These are phyloP conservation scores for Penicillium malachiteum DNA, from an alignment of 495 filamentous ascomycete genomes.

Conservation along the genomic window DNA sequence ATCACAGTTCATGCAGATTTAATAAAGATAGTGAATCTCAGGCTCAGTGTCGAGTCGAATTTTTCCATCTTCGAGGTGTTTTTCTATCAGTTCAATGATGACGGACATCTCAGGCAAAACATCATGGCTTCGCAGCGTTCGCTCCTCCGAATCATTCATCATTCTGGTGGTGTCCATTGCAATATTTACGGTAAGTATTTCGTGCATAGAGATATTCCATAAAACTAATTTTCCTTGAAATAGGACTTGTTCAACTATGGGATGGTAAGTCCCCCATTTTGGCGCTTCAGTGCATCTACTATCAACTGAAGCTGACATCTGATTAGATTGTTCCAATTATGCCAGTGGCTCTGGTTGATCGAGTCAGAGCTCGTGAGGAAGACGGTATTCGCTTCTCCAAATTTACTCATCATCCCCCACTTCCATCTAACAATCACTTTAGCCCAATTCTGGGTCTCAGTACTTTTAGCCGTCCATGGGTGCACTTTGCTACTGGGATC, in stretches of 20 bases:
- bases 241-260: constrained; percentile 74
- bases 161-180: constrained; percentile 53
- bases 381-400: constrained; percentile 33
- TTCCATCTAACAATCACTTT: constrained; percentile 11
- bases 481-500: constrained; percentile 61
- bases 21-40: too few relatives aligned
- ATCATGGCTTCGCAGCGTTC: too few relatives aligned
- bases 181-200: constrained; percentile 46
- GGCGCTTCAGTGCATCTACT: background rate
- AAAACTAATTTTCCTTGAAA: too few relatives aligned
- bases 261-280: constrained; percentile 44
- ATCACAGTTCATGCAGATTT: too few relatives aligned
- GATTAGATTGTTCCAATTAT: constrained; percentile 70
- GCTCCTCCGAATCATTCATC: constrained; percentile 42
- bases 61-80: too few relatives aligned
- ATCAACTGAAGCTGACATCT: background rate
- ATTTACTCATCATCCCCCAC: too few relatives aligned
- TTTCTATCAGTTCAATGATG: too few relatives aligned
- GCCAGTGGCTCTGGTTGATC: constrained; percentile 64
- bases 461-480: constrained; percentile 74
- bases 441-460: constrained; percentile 73
- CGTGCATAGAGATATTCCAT: background rate
- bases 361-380: constrained; percentile 55
- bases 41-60: too few relatives aligned
- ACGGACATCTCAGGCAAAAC: too few relatives aligned